Evolutionary conservation across 139 green algal genomes (phyloP).

Genomic region (Penium margaritaceum): DNA sequence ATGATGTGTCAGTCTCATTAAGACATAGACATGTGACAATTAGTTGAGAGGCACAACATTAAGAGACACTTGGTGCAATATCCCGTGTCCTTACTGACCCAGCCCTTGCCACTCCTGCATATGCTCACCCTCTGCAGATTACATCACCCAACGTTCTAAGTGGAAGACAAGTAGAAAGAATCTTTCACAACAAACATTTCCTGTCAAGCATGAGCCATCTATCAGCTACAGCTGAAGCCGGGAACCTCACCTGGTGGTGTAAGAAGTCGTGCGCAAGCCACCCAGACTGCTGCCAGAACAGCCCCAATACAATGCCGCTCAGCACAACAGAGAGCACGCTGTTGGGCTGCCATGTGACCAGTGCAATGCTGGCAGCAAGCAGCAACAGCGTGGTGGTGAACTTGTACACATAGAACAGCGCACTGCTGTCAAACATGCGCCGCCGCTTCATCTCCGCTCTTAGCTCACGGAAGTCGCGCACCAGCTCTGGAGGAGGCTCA

Average conservation of each 20-base stretch:
- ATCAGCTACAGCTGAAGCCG: neutral
- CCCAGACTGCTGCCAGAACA: constrained; percentile 66
- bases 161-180: neutral
- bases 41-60: no score
- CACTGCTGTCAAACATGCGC: constrained; percentile 53
- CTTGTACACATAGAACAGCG: constrained; percentile 58
- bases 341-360: constrained; percentile 6
- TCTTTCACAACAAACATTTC: neutral
- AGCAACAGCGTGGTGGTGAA: constrained; percentile 36
- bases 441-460: constrained; percentile 45
- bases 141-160: no score
- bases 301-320: constrained; percentile 51
- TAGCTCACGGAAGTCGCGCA: constrained; percentile 58
- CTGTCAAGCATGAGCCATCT: no score
- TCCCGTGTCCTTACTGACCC: no score
- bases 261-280: constrained; percentile 71
- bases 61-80: no score
- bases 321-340: constrained; percentile 29
- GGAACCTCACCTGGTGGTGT: constrained; percentile 51
- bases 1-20: no score
- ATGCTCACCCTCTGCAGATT: no score
- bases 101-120: no score
- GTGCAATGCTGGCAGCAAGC: constrained; percentile 28
- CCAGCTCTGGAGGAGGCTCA: constrained; percentile 32
- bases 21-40: no score